phyloP scores from a whole-genome alignment of 495 filamentous ascomycete species.

The Immersiella caudata region DNA sequence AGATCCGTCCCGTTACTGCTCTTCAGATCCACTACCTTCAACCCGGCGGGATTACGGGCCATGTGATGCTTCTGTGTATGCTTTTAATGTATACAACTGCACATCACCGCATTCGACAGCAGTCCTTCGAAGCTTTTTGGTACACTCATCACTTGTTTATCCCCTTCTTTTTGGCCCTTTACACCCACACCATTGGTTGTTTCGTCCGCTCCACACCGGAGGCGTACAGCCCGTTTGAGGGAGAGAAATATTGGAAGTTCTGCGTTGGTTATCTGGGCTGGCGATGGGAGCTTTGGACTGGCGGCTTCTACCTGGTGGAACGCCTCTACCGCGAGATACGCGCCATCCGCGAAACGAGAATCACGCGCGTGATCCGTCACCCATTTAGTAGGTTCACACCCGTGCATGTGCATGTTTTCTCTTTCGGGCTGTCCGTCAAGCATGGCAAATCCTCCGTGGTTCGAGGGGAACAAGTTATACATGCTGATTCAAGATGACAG shows the following conservation, averaged over 20 bases:
- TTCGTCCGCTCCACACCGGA: slow-evolving; percentile 80
- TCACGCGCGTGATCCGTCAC: slow-evolving; percentile 90
- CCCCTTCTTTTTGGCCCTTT: slow-evolving; percentile 88
- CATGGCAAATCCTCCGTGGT: too few relatives aligned
- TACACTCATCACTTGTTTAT: slow-evolving; percentile 98
- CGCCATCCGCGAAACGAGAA: slow-evolving; percentile 75
- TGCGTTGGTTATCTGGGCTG: slow-evolving; percentile 95
- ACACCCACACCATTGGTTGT: slow-evolving; percentile 93
- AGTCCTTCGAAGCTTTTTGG: slow-evolving; percentile 98
- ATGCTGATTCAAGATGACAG: too few relatives aligned
- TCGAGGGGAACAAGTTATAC: too few relatives aligned
- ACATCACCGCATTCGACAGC: slow-evolving; percentile 88
- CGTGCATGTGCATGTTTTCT: too few relatives aligned
- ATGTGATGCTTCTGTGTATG: slow-evolving; percentile 98
- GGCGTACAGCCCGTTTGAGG: slow-evolving; percentile 81
- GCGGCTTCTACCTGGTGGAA: slow-evolving; percentile 80
- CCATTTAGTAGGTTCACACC: slow-evolving; percentile 92
- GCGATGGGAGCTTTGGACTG: slow-evolving; percentile 93
- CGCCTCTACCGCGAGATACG: slow-evolving; percentile 91
- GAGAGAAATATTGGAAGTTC: slow-evolving; percentile 79
- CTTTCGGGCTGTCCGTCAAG: too few relatives aligned
- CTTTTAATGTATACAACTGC: slow-evolving; percentile 96
- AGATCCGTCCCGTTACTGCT: slow-evolving; percentile 77
- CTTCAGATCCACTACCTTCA: slow-evolving; percentile 89
- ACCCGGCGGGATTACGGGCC: slow-evolving; percentile 91